Base-by-base conservation (phyloP, 1,284 basidiomycete species). In the Vanrija pseudolonga region DNA sequence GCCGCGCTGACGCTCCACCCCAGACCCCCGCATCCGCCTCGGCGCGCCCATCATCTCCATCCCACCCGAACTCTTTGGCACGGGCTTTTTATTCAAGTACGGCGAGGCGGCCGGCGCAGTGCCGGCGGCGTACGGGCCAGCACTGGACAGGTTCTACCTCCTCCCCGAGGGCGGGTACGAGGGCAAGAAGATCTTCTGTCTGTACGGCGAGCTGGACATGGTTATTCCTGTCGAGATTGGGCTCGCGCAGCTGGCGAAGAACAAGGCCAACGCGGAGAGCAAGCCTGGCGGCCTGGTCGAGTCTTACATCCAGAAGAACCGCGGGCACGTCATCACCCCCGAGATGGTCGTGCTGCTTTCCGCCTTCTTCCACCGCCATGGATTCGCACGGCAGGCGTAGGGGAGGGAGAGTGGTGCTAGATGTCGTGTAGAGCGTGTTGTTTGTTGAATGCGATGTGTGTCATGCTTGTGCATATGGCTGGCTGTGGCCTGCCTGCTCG, bases 31-130 rank as follows among this genome's bases (percentile, higher is more conserved):
- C 24, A 76, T 93, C 53, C 80, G 71, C 28, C 78, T 88, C 44
- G 89, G 86, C 1, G 84, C 92, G 24, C 85, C 89, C 4, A 78
- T 82, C 60, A 80, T 82, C 56, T 89, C 88, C 23, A 89, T 88
- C 57, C 89, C 90, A 0, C 79, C 89, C 3, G 83, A 61, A 9
- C 65, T 64, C 46, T 61, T 90, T 60, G 72, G 77, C 11, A 76
- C 78, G 17, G 83, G 88, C 20, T 87, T 88, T 4, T 12, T 32
- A 9, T 32, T 32, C 32, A 9, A 12, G 4, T 9, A 14, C 32
- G 32, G 12, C 2, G 60, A 42, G 11, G 41, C 37, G 45, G 43
- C 43, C 1, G 44, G 32, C 18, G 36, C 24, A 9, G 19, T 41
- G 4, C 32, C 32, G 47, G 44, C 51, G 37, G 56, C 72, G 62